Evolutionary conservation across 345 rosid genomes (phyloP).

Genomic region (Sisymbrium altissimum): DNA sequence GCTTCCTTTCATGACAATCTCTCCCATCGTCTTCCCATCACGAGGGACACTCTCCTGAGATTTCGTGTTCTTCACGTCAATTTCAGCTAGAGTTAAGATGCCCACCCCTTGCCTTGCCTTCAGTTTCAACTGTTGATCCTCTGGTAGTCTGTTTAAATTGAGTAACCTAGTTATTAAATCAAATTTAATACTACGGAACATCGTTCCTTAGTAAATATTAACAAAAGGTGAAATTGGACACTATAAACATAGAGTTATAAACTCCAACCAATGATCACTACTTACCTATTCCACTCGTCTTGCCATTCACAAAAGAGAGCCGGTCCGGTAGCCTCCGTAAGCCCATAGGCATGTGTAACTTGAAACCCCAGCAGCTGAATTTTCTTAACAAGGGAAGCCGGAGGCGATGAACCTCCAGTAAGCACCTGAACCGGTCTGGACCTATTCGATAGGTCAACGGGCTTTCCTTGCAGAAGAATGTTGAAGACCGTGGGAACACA

Average conservation of each 20-base stretch:
- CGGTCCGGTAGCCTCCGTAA: constrained; percentile 71
- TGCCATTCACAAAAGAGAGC: constrained; percentile 87
- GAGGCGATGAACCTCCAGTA: constrained; percentile 83
- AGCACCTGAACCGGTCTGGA: constrained; percentile 44
- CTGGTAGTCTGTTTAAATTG: background rate
- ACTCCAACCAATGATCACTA: background rate
- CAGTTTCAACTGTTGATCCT: background rate
- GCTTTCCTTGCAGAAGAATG: constrained; percentile 40
- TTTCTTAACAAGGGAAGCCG: constrained; percentile 46
- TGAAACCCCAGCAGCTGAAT: constrained; percentile 56
- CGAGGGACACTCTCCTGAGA: background rate
- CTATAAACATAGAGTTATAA: background rate
- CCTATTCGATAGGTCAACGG: constrained; percentile 12
- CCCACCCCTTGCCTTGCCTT: background rate
- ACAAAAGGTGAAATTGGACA: background rate
- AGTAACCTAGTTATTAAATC: background rate
- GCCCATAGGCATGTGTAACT: constrained; percentile 71
- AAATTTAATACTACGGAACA: background rate
- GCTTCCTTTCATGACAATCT: background rate
- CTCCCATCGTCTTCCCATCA: background rate
- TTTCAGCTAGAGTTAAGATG: background rate
- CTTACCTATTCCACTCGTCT: constrained; percentile 48
- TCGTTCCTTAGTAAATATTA: too few relatives aligned
- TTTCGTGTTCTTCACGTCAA: background rate
- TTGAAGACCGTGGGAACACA: constrained; percentile 71